Evolutionary conservation across 73 alveolate genomes (phyloP).

Genomic region (Diophrys appendiculata): DNA sequence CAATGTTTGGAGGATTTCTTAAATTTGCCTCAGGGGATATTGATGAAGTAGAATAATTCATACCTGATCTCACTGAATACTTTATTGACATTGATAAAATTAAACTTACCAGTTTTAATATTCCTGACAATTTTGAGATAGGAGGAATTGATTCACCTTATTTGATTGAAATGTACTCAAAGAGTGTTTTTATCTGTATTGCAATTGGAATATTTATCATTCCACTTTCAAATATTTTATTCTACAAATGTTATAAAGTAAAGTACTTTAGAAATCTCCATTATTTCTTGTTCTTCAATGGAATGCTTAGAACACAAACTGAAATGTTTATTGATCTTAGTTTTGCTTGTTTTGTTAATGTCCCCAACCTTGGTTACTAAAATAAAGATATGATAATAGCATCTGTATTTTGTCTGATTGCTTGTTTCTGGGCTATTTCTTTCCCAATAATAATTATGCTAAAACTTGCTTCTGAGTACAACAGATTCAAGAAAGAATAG

Average conservation of each 20-base stretch:
- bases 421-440: neutral
- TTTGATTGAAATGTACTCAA: neutral
- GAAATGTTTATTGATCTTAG: neutral
- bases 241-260: neutral
- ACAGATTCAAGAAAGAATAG: neutral
- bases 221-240: too few relatives aligned
- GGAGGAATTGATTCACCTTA: neutral
- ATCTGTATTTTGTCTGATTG: neutral
- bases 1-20: constrained; percentile 6
- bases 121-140: neutral
- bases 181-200: neutral
- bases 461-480: neutral
- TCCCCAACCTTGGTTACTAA: neutral
- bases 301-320: neutral
- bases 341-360: neutral
- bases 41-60: constrained; percentile 27
- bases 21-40: constrained; percentile 35
- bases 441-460: neutral
- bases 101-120: too few relatives aligned
- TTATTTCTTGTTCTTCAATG: neutral
- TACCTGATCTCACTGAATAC: constrained; percentile 13
- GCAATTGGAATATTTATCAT: neutral
- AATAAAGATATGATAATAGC: neutral
- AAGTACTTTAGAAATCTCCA: neutral
- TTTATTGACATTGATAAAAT: neutral